Percentiles rank a stretch among this genome's conserved stretches.
These are phyloP conservation scores for Penicilliopsis zonata DNA, from an alignment of 495 filamentous ascomycete genomes.

Conservation along the genomic window DNA sequence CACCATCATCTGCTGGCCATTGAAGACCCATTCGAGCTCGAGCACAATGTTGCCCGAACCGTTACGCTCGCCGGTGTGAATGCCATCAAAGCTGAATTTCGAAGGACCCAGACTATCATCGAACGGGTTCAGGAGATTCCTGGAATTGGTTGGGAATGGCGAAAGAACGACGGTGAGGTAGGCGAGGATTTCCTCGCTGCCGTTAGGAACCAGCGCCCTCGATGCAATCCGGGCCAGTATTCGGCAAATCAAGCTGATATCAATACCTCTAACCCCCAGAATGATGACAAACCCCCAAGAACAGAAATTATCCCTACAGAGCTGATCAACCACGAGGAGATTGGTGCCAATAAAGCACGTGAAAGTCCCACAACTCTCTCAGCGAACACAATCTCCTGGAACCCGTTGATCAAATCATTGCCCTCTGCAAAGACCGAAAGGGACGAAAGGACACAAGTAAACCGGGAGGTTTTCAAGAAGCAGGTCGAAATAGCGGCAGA, in stretches of 20 bases:
- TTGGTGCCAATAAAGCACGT: background rate
- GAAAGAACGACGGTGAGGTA: conserved; percentile 4
- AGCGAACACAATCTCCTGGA: background rate
- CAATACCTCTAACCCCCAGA: background rate
- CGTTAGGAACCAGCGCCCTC: background rate
- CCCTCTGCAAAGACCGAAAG: background rate
- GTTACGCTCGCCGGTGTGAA: conserved; percentile 66
- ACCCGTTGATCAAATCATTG: background rate
- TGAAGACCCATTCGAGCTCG: conserved; percentile 76
- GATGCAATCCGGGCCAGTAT: background rate
- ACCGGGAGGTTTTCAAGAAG: background rate
- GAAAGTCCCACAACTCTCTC: background rate
- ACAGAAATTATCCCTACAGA: background rate
- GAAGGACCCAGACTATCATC: conserved; percentile 58
- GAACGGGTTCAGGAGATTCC: conserved; percentile 7
- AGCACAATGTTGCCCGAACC: conserved; percentile 73
- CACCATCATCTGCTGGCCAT: conserved; percentile 77
- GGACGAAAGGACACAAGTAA: background rate
- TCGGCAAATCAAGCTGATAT: background rate
- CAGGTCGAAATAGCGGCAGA: background rate
- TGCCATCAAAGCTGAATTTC: conserved; percentile 68
- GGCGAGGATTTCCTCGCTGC: conserved; percentile 15
- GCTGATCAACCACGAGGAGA: background rate
- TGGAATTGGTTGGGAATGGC: conserved; percentile 6
- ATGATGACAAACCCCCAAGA: background rate